These are phyloP conservation scores for Waltergamsia citrina DNA, from an alignment of 2,329 filamentous ascomycete genomes.

Conservation along the genomic window DNA sequence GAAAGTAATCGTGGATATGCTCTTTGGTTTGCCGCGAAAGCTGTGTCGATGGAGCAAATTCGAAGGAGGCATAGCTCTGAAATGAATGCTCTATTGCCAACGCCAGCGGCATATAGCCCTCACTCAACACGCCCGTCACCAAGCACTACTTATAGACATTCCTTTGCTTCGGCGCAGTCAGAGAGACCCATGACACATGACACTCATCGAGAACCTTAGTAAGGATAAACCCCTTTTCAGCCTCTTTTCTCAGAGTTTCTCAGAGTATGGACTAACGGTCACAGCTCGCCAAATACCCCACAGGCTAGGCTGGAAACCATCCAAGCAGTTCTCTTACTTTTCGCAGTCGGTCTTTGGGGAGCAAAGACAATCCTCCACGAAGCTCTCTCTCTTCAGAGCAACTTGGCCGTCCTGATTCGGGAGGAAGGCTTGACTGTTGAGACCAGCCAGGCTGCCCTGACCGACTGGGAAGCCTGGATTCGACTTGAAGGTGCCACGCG, in stretches of 20 bases:
- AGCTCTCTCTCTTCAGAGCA: constrained; percentile 48
- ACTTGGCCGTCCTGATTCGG: constrained; percentile 46
- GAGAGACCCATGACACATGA: constrained; percentile 48
- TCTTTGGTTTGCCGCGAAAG: constrained; percentile 51
- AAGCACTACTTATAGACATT: constrained; percentile 46
- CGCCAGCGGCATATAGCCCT: constrained; percentile 47
- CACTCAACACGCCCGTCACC: constrained; percentile 51
- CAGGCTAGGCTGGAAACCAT: constrained; percentile 55
- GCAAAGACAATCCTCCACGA: constrained; percentile 51
- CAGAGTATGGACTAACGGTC: no score
- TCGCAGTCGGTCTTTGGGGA: constrained; percentile 52
- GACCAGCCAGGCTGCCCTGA: constrained; percentile 30
- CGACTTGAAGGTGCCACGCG: constrained; percentile 45
- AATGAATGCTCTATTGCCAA: constrained; percentile 45
- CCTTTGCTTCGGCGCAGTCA: constrained; percentile 48
- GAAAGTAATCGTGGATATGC: constrained; percentile 49
- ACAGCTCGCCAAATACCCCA: constrained; percentile 47
- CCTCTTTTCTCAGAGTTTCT: background rate
- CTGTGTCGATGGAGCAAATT: constrained; percentile 49
- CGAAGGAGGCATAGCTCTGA: constrained; percentile 46
- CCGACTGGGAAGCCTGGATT: constrained; percentile 52
- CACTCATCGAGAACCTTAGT: constrained; percentile 51
- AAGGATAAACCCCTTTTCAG: constrained; percentile 16
- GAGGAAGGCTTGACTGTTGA: constrained; percentile 46
- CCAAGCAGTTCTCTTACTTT: constrained; percentile 51